These are phyloP conservation scores for Macadamia tetraphylla DNA, from an alignment of 164 flowering plant species.

Conservation along the genomic window DNA sequence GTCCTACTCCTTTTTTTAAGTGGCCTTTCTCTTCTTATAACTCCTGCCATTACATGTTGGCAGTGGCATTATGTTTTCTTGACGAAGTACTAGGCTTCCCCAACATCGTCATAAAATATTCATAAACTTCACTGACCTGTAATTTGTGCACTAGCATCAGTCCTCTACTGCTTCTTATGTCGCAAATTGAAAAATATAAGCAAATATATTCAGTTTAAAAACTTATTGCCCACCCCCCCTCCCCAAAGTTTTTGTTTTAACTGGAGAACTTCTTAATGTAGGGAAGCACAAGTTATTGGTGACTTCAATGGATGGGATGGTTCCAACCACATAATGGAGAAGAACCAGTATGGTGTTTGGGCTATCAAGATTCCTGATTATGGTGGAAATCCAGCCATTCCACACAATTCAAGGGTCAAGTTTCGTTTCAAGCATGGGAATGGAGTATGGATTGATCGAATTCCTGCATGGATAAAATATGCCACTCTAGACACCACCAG, in stretches of 20 bases:
- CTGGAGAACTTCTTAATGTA: slow-evolving; percentile 17
- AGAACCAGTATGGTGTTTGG: slow-evolving; percentile 90
- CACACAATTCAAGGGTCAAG: slow-evolving; percentile 83
- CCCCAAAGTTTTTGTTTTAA: neutral
- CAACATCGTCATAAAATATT: neutral
- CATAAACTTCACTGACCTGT: neutral
- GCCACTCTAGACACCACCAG: slow-evolving; percentile 74
- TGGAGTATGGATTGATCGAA: slow-evolving; percentile 90
- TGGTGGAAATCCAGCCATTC: slow-evolving; percentile 65
- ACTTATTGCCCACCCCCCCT: neutral
- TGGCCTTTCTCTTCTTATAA: slow-evolving; percentile 2
- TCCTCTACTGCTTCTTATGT: neutral
- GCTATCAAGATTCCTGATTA: slow-evolving; percentile 65
- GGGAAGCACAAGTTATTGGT: slow-evolving; percentile 93
- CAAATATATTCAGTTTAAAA: neutral
- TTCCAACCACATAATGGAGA: slow-evolving; percentile 74
- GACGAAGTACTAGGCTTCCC: neutral
- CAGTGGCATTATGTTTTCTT: neutral
- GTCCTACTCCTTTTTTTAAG: neutral
- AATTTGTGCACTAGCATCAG: neutral
- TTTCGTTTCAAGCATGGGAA: slow-evolving; percentile 75
- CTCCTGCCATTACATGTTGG: neutral
- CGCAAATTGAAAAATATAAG: neutral
- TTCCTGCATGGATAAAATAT: slow-evolving; percentile 96
- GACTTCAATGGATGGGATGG: slow-evolving; percentile 99